phyloP scores from a whole-genome alignment of 2,329 filamentous ascomycete genomes.

The Fusarium mangiferae region DNA sequence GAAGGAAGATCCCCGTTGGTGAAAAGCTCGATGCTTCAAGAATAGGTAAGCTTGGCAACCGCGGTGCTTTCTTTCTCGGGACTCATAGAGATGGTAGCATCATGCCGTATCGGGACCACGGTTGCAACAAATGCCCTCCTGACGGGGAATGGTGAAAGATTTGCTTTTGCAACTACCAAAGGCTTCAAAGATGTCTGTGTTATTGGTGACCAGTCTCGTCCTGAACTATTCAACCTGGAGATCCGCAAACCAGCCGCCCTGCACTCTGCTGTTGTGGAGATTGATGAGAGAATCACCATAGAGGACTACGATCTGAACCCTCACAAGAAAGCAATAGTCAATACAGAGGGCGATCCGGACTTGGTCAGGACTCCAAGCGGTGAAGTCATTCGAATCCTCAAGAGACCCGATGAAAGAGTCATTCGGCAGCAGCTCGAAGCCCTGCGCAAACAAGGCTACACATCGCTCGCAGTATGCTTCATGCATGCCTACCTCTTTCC shows the following conservation, averaged over 20 bases:
- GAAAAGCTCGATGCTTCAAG: slow-evolving; percentile 48
- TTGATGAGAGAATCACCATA: slow-evolving; percentile 77
- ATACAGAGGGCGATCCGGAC: slow-evolving; percentile 47
- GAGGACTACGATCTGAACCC: slow-evolving; percentile 77
- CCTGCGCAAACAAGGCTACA: slow-evolving; percentile 72
- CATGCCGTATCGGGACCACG: slow-evolving; percentile 80
- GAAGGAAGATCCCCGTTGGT: slow-evolving; percentile 61
- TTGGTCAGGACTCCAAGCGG: slow-evolving; percentile 66
- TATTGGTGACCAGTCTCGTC: slow-evolving; percentile 78
- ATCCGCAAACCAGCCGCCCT: slow-evolving; percentile 74
- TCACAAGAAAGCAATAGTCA: slow-evolving; percentile 57
- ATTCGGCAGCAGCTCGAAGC: slow-evolving; percentile 67
- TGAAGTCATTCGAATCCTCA: slow-evolving; percentile 71
- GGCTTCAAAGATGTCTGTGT: slow-evolving; percentile 75
- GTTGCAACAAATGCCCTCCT: slow-evolving; percentile 81
- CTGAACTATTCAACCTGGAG: slow-evolving; percentile 76
- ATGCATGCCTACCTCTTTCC: slow-evolving; percentile 92
- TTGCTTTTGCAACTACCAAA: slow-evolving; percentile 76
- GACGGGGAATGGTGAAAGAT: slow-evolving; percentile 76
- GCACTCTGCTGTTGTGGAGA: slow-evolving; percentile 74
- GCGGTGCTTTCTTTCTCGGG: too few species aligned
- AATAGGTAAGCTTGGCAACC: slow-evolving; percentile 35
- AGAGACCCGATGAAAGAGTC: slow-evolving; percentile 60
- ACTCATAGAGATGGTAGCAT: slow-evolving; percentile 53
- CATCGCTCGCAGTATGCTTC: slow-evolving; percentile 83